Evolutionary conservation across 129 eudicot genomes (phyloP).

Genomic region (Flaveria ramosissima): DNA sequence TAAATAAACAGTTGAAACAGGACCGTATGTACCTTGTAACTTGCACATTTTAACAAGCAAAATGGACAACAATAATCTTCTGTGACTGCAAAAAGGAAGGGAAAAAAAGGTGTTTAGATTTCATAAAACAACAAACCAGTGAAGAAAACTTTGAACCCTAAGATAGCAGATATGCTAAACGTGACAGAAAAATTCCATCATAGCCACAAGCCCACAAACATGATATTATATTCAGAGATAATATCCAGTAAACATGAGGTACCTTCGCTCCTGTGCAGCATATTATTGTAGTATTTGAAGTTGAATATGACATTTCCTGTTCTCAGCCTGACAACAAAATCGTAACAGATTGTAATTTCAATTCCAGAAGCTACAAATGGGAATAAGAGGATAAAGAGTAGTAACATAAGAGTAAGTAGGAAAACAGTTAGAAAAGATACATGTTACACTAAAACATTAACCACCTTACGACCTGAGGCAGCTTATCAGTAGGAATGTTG

Average conservation of each 20-base stretch:
- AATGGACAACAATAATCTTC: conserved; percentile 94
- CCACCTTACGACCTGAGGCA: conserved; percentile 72
- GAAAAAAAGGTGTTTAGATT: not conserved
- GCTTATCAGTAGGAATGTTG: conserved; percentile 52
- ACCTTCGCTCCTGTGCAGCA: conserved; percentile 89
- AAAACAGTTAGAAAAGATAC: not conserved
- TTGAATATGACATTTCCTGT: conserved; percentile 85
- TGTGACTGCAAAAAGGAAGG: conserved; percentile 58
- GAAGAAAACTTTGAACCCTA: not conserved
- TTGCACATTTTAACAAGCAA: conserved; percentile 84
- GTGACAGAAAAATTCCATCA: conserved; percentile 6
- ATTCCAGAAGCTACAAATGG: conserved; percentile 23
- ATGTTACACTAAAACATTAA: conserved; percentile 22
- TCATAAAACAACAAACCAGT: not conserved
- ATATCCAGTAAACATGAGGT: conserved; percentile 14
- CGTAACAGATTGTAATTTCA: conserved; percentile 9
- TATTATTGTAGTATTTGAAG: conserved; percentile 71
- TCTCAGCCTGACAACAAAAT: conserved; percentile 65
- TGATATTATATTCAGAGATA: not conserved
- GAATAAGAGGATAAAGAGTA: not conserved
- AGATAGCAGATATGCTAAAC: not conserved
- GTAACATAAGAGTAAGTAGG: not conserved
- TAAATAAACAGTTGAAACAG: conserved; percentile 20
- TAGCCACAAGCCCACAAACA: conserved; percentile 11
- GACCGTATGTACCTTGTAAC: conserved; percentile 61